A percentile compares a stretch with the other conserved stretches of the same genome.
Evolutionary conservation across 192 early-diverging fungal species (phyloP).

Genomic region (Backusella liffmaniae): DNA sequence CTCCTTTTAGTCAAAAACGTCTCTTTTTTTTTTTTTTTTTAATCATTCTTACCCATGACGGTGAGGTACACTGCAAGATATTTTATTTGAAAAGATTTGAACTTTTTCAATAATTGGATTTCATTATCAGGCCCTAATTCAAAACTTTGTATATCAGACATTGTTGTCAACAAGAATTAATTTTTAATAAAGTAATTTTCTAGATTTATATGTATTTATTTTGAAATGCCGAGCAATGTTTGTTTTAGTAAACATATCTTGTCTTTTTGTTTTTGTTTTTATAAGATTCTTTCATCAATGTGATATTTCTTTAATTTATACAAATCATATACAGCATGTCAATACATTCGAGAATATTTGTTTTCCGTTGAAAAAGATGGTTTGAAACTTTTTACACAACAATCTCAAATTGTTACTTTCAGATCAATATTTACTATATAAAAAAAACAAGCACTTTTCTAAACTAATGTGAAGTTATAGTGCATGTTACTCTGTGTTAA

Average conservation of each 20-base stretch:
- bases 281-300: background rate
- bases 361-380: too few species aligned
- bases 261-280: background rate
- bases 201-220: background rate
- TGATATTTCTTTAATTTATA: background rate
- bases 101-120: constrained; percentile 15
- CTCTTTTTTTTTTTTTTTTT: background rate
- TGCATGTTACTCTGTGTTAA: too few species aligned
- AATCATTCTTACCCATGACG: constrained; percentile 24
- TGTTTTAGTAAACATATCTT: background rate
- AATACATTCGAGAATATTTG: background rate
- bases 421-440: too few species aligned
- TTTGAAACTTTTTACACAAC: too few species aligned
- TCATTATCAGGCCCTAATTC: constrained; percentile 11
- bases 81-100: constrained; percentile 12
- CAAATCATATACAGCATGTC: background rate
- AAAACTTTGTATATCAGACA: constrained; percentile 10
- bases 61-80: constrained; percentile 35
- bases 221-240: constrained; percentile 6
- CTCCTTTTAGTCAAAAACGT: background rate
- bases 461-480: too few species aligned
- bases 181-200: background rate
- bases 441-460: too few species aligned
- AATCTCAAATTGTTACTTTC: too few species aligned
- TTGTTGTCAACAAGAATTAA: background rate